phyloP scores from a whole-genome alignment of 768 basidiomycete genomes.

The Termitomyces titanicus region DNA sequence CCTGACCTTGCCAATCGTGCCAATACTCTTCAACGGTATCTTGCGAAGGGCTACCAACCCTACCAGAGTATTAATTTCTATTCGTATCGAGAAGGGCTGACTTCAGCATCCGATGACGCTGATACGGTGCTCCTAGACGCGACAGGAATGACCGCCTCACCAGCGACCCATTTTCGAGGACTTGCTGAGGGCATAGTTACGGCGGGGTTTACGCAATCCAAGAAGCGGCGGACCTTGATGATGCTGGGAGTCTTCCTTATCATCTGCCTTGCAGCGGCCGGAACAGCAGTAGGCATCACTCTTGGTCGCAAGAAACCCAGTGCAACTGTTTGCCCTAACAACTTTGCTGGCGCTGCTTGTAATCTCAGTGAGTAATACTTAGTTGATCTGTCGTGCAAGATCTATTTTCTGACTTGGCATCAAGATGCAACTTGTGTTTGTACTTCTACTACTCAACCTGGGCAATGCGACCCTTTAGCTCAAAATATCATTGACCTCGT shows the following conservation, averaged over 20 bases:
- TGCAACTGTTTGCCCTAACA: conserved; percentile 32
- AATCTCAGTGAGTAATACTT: conserved; percentile 50
- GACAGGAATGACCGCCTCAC: background rate
- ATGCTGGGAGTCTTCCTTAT: conserved; percentile 29
- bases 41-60: conserved; percentile 54
- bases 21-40: conserved; percentile 40
- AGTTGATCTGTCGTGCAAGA: background rate
- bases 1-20: conserved; percentile 52
- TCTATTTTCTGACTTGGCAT: conserved; percentile 1
- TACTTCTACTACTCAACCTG: conserved; percentile 36
- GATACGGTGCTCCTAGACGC: conserved; percentile 5
- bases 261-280: conserved; percentile 37
- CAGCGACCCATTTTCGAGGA: background rate
- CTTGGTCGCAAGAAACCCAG: conserved; percentile 26
- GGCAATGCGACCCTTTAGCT: conserved; percentile 51
- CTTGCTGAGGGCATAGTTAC: background rate
- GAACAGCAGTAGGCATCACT: conserved; percentile 42
- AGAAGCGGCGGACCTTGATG: conserved; percentile 21
- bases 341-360: conserved; percentile 48
- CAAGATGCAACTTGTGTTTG: conserved; percentile 64
- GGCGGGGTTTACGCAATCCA: background rate
- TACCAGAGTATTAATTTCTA: conserved; percentile 37
- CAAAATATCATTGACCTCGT: conserved; percentile 46
- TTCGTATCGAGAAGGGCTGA: conserved; percentile 19
- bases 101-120: conserved; percentile 18